Base-by-base conservation (phyloP, 768 basidiomycete genomes). In the Termitomyces sp. region DNA sequence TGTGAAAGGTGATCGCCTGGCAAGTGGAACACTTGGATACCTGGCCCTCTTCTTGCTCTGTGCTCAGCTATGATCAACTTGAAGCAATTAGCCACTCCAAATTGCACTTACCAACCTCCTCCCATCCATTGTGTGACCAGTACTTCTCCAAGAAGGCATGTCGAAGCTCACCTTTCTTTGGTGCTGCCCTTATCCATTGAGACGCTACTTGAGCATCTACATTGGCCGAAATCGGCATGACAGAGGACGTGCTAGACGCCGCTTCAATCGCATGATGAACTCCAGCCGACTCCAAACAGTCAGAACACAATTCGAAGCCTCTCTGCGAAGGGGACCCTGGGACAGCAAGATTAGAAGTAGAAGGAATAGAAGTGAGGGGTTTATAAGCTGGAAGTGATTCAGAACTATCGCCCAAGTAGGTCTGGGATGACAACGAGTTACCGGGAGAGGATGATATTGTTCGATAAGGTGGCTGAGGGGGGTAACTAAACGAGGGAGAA, bases 71-170 rank as follows among this genome's bases (percentile, higher is more conserved):
- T 11, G 11, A 19, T 52, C 23, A 55, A 5, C 55, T 35, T 42
- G 7, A 28, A 30, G 16, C 55, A 54, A 12, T 32, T 21, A 27
- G 34, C 44, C 32, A 43, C 35, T 19, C 40, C 34, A 43, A 39
- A 35, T 45, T 39, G 43, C 12, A 79, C 88, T 59, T 66, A 94
- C 94, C 91, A 52, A 97, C 85, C 66, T 94, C 90, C 56, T 85
- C 85, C 95, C 95, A 97, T 1, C 91, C 89, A 41, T 74, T 72
- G 32, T 79, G 80, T 1, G 85, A 85, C 95, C 94, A 97, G 2
- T 89, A 78, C 68, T 90, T 90, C 71, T 96, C 94, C 43, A 82
- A 70, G 67, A 89, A 98, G 1, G 90, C 87, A 67, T 98, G 94
- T 11, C 94, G 80, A 47, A 88, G 69, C 58, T 88, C 81, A 14